These are phyloP conservation scores for Periglandula ipomoeae DNA, from an alignment of 2,329 filamentous ascomycete species.

Conservation along the genomic window DNA sequence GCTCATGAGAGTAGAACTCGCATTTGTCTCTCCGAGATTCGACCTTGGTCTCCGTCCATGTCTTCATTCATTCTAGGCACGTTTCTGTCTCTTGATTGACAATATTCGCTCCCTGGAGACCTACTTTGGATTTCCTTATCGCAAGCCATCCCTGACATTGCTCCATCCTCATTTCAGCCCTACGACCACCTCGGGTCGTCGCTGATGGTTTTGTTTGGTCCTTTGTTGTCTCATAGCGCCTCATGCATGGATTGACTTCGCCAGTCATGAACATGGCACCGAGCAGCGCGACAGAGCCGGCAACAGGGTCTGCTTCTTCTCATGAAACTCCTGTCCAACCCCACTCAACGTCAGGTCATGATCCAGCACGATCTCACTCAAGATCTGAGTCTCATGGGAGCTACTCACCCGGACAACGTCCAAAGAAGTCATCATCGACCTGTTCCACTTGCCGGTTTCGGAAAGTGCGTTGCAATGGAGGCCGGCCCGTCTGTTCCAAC, in stretches of 20 bases:
- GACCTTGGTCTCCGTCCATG: neutral
- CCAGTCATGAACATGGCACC: constrained; percentile 6
- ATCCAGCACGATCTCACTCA: neutral
- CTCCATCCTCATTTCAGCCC: too few species aligned
- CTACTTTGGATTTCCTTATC: neutral
- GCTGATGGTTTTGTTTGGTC: neutral
- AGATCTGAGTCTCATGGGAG: neutral
- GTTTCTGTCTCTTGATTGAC: neutral
- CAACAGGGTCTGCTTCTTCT: neutral
- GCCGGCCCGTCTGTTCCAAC: constrained; percentile 44
- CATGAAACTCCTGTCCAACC: neutral
- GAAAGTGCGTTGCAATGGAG: constrained; percentile 50
- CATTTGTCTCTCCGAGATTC: neutral
- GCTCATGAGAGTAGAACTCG: neutral
- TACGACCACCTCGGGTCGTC: neutral
- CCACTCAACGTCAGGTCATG: neutral
- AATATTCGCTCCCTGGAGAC: too few species aligned
- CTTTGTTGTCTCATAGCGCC: neutral
- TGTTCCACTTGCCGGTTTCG: constrained; percentile 45
- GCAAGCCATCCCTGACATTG: neutral
- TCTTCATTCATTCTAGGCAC: neutral
- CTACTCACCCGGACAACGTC: constrained; percentile 21
- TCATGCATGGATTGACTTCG: constrained; percentile 3
- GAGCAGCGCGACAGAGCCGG: neutral
- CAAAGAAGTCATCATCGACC: constrained; percentile 36